Base-by-base conservation (phyloP, 176 grass and related monocot genomes). In the Oryza glaberrima region DNA sequence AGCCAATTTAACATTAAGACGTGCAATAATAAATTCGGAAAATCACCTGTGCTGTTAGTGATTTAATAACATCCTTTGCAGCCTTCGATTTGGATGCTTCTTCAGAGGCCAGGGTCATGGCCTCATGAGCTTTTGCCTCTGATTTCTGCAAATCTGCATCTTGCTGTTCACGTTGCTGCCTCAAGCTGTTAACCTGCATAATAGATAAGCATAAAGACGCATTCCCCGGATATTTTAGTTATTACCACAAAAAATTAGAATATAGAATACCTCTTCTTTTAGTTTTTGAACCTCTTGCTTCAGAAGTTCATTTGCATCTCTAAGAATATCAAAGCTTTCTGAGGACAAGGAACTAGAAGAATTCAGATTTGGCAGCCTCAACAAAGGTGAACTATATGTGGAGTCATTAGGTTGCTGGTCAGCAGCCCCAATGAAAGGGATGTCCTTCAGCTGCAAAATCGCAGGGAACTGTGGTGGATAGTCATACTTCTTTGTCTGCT, bases 51-150 rank as follows among this genome's bases (percentile, higher is more conserved):
- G 93, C 90, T 45, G 93, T 95, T 56, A 98, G 77, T 43, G 96
- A 89, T 80, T 98, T 98, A 86, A 98, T 98, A 14, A 92, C 96
- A 63, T 98, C 96, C 64, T 98, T 98, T 44, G 96, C 89, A 48
- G 91, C 88, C 79, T 90, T 92, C 0, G 92, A 91, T 86, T 94
- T 98, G 45, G 91, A 88, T 70, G 84, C 90, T 76, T 98, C 96
- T 81, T 95, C 93, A 15, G 88, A 63, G 70, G 86, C 89, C 83
- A 98, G 83, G 78, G 82, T 80, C 70, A 76, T 77, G 13, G 96
- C 93, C 47, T 98, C 90, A 79, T 81, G 78, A 48, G 90, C 78
- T 90, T 98, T 98, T 72, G 73, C 90, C 56, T 94, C 78, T 65
- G 93, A 87, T 73, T 90, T 94, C 72, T 94, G 72, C 83, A 92